These are phyloP conservation scores for Sisymbrium altissimum DNA, from an alignment of 345 rosid species.

Conservation along the genomic window DNA sequence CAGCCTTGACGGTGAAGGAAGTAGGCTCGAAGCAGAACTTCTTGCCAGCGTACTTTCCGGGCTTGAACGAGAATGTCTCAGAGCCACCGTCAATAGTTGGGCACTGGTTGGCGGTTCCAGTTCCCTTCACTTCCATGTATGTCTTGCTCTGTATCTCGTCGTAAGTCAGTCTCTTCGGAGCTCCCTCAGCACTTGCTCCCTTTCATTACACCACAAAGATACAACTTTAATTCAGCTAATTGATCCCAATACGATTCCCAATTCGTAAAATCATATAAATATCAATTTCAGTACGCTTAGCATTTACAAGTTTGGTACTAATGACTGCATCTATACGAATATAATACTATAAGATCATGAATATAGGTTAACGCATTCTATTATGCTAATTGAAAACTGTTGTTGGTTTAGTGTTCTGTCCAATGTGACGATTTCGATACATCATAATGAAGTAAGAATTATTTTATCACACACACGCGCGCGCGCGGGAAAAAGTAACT, in stretches of 20 bases:
- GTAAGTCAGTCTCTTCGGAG: conserved; percentile 77
- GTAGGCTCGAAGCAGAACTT: conserved; percentile 94
- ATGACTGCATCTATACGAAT: background rate
- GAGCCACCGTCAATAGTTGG: conserved; percentile 79
- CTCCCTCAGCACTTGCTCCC: conserved; percentile 95
- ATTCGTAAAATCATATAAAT: background rate
- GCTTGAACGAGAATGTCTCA: conserved; percentile 66
- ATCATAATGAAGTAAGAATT: background rate
- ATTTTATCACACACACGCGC: background rate
- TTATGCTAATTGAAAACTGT: background rate
- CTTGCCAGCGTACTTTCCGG: conserved; percentile 81
- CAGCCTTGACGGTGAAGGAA: conserved; percentile 96
- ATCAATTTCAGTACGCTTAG: background rate
- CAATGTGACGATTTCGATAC: background rate
- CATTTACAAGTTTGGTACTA: background rate
- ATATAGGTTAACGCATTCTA: too few relatives aligned
- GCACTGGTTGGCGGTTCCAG: conserved; percentile 95
- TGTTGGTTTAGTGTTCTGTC: background rate
- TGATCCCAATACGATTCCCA: background rate
- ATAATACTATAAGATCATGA: background rate
- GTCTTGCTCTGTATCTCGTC: conserved; percentile 97
- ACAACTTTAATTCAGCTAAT: background rate
- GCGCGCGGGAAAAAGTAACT: too few relatives aligned
- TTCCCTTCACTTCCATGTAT: conserved; percentile 91
- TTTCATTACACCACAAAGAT: conserved; percentile 13